Evolutionary conservation across 2,329 filamentous ascomycete genomes (phyloP), one percentile per base, ranked within the genome.

Genomic region (Rhynchosporium graminicola): DNA sequence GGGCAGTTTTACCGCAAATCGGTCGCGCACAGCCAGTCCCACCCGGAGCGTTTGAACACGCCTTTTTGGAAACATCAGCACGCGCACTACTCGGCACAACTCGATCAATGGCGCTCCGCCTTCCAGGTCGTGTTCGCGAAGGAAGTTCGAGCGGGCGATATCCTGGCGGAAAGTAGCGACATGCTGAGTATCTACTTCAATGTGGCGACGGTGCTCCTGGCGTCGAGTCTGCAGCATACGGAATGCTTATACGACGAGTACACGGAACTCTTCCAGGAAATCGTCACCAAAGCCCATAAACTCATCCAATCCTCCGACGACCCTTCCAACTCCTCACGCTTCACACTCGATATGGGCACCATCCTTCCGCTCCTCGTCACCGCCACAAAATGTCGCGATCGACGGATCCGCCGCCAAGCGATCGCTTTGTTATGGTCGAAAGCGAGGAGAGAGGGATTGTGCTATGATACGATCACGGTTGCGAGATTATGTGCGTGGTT

Each of bases 131-230:
- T 70, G 3, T 68, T 71, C 56, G 64, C 67, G 12, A 59, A 63
- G 50, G 71, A 73, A 60, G 54, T 68, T 26, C 61, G 68, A n/a
- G 61, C 61, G 4, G 69, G 71, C 40, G 66, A 64, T 26, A 65
- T 65, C n/a, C 65, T 61, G 58, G 61, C 65, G 9, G 69, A 72
- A 54, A 67, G 63, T 13, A 67, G 65, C 6, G 69, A 72, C 43
- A 70, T 73, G 62, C 62, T 73, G 42, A 72, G 70, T 56, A 71
- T 72, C 38, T 73, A 73, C 52, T 73, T 71, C 60, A 72, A 72
- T 43, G 65, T 72, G 10, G 71, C 71, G 8, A 72, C 71, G 1
- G 70, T 73, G 26, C 65, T 73, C 31, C 61, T 73, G 5, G 71
- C 71, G n/a, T 67, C 69, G 8, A 71, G 69, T 59, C 58, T 72